Evolutionary conservation across 2,329 filamentous ascomycete genomes (phyloP).

Genomic region (Sporothrix globosa): DNA sequence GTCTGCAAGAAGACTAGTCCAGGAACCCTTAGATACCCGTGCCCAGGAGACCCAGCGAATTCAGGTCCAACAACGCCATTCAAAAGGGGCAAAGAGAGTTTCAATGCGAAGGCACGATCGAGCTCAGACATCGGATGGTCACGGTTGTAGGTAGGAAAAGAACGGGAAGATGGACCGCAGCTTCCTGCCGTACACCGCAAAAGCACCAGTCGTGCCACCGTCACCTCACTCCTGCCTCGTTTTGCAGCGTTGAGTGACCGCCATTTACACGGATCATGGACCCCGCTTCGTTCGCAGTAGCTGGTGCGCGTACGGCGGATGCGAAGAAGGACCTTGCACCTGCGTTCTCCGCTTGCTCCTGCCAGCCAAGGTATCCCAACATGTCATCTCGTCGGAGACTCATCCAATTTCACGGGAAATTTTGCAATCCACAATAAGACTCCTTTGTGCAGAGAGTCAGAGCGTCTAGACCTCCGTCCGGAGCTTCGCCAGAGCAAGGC

Average conservation of each 20-base stretch:
- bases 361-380: conserved; percentile 9
- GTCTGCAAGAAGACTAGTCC: conserved; percentile 37
- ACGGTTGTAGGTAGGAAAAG: not conserved
- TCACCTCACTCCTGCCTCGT: not conserved
- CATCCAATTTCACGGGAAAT: conserved; percentile 13
- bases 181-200: no score
- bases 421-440: conserved; percentile 27
- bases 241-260: not conserved
- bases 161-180: not conserved
- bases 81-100: not conserved
- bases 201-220: no score
- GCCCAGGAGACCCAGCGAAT: conserved; percentile 33
- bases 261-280: not conserved
- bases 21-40: conserved; percentile 34
- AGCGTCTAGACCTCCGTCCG: conserved; percentile 7
- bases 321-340: not conserved
- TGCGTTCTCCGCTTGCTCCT: conserved; percentile 11
- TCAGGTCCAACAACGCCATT: conserved; percentile 9
- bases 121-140: not conserved
- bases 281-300: not conserved
- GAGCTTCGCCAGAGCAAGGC: conserved; percentile 16
- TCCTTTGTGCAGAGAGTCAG: not conserved
- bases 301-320: not conserved
- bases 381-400: conserved; percentile 6
- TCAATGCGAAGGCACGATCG: conserved; percentile 12